Conservation (phyloP, 306 rosid genomes). For the Psophocarpus tetragonolobus region DNA sequence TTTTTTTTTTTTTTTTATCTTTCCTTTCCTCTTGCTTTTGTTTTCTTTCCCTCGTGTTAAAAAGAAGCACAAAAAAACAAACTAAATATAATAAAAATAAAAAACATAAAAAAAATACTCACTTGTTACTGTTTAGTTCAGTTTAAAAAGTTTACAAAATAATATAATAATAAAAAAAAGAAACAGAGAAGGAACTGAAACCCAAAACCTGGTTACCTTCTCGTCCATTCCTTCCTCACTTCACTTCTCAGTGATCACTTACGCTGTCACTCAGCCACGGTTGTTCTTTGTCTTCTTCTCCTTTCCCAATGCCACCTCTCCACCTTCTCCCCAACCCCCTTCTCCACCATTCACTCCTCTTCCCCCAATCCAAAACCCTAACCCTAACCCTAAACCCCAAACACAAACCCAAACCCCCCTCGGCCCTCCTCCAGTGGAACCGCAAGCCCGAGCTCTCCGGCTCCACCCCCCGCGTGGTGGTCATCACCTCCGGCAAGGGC, state of each 20-base stretch:
- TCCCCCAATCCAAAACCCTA: slow-evolving; percentile 34
- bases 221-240: neutral
- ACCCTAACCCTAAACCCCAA: slow-evolving; percentile 43
- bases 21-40: no score
- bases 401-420: slow-evolving; percentile 18
- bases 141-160: no score
- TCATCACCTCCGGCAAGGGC: slow-evolving; percentile 91
- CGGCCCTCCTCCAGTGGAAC: slow-evolving; percentile 81
- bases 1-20: no score
- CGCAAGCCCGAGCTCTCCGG: slow-evolving; percentile 92
- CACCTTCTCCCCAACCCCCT: slow-evolving; percentile 41
- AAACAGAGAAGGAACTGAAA: no score
- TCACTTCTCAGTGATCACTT: neutral
- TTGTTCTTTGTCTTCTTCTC: neutral
- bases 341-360: neutral
- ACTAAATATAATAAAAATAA: no score
- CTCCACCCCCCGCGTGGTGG: slow-evolving; percentile 87
- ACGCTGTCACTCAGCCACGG: neutral
- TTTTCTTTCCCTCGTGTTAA: no score
- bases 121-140: no score
- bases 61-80: no score
- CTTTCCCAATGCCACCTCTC: slow-evolving; percentile 52
- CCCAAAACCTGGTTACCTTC: no score
- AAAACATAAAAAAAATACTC: no score
- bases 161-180: no score